Base-by-base conservation (phyloP, 2,329 filamentous ascomycete genomes). In the Alternaria brassicae region DNA sequence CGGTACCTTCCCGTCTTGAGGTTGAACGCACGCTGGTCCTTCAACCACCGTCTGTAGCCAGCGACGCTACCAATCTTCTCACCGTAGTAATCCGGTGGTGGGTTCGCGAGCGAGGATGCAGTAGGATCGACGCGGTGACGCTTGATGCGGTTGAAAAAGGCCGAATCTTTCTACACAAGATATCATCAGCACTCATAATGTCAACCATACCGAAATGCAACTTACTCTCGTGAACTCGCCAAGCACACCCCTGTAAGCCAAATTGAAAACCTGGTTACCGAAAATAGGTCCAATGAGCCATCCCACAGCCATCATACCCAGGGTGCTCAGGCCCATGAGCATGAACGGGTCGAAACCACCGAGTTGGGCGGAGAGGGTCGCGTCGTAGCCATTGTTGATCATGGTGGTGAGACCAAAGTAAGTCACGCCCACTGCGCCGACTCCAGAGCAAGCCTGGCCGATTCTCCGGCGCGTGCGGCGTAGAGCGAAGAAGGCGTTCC, bases 1-100 rank as follows among this genome's bases (percentile, higher is more conserved):
- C 63, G 78, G 88, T 88, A 71, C 81, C 86, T 67, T 82, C 87
- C 77, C 88, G 89, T 87, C 83, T 93, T 93, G 57, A 82, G 70
- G 82, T 96, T 97, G 82, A 97, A 99, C 9, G 93, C 94, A 63
- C 94, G 86, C 83, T 98, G 95, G 75, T 99, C 95, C 84, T 97
- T 98, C 73, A 99, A 81, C 95, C 95, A 99, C 78, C 92, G 89
- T 72, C 95, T 85, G 79, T 98, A 99, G 45, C 92, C 93, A 53
- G 89, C 85, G 21, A 98, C 92, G 72, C 93, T 97, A 51, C 91
- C 91, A 71, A 99, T 97, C 85, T 97, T 98, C 82, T 99, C 95
- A 71, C 95, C 95, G 74, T 99, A 99, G 81, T 97, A 99, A 77
- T 99, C 95, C 41, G 94, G 93, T 1, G 97, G 91, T 17, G 95